Base-by-base conservation (phyloP, 1,284 basidiomycete genomes). In the Singerocomus rubriflavus region DNA sequence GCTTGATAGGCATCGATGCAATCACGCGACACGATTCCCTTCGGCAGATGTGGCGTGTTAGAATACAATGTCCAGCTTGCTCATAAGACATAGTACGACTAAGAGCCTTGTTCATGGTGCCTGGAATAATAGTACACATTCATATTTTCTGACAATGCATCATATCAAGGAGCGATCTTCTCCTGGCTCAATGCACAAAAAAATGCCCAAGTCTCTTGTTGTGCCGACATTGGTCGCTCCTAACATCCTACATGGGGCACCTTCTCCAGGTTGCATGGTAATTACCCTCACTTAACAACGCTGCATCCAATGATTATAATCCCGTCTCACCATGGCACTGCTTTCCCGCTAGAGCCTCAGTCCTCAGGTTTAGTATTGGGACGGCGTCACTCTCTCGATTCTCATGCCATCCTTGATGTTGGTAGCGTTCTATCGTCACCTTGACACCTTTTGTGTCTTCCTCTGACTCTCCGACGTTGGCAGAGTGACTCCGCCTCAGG, bases 311-410 rank as follows among this genome's bases (percentile, higher is more conserved):
- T 21, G 21, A 4, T 21, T 21, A 53, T 13, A n/a, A 34, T 13
- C 14, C 29, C 7, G 25, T 11, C 13, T 13, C 16, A 31, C 38
- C 27, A n/a, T 5, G 17, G 17, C 8, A n/a, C 39, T 21, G 21
- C 21, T 21, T 17, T 14, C 38, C 42, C 57, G 59, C 47, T 47
- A 56, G 11, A 34, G n/a, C 45, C 36, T 67, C 34, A 67, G 58
- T 16, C 50, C 48, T 49, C 65, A 21, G 21, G 21, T 21, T 65
- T 29, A 67, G 21, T 34, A 49, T 51, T 17, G 64, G 65, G 8
- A 70, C 65, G 17, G 69, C 57, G 16, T 70, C 68, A 2, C 27
- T 39, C 46, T 65, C 21, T 16, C 48, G 44, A 33, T 44, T 59
- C 45, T 68, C 64, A 25, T 62, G 39, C 64, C 64, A 67, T 16